A percentile compares a stretch with the other conserved stretches of the same genome.
phyloP scores from a whole-genome alignment of 306 rosid species.

The Dalbergia cochinchinensis region DNA sequence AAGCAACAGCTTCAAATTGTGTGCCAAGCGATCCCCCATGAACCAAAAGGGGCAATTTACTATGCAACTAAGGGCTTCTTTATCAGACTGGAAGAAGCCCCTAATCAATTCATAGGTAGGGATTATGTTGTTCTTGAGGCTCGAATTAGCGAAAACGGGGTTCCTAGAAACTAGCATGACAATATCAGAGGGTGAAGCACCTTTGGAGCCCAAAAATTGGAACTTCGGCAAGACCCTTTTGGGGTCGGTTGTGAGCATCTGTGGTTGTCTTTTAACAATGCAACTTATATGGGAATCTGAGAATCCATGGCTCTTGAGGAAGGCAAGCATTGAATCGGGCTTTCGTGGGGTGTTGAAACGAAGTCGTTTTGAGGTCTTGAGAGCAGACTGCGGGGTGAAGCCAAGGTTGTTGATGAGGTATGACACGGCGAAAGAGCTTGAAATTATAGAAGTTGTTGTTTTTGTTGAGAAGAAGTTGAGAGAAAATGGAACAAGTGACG shows the following conservation, averaged over 20 bases:
- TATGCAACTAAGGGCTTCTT: neutral
- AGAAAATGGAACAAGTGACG: neutral
- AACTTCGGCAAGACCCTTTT: neutral
- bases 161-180: no score
- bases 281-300: neutral
- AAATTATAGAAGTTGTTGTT: neutral
- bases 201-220: slow-evolving; percentile 32
- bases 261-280: neutral
- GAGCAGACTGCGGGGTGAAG: neutral
- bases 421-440: neutral
- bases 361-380: neutral
- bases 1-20: slow-evolving; percentile 25
- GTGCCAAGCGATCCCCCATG: neutral
- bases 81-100: slow-evolving; percentile 25
- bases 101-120: slow-evolving; percentile 28
- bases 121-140: neutral
- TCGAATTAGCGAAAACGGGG: neutral
- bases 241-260: neutral
- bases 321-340: neutral
- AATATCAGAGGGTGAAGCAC: slow-evolving; percentile 11
- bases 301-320: slow-evolving; percentile 8
- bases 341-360: neutral
- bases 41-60: neutral
- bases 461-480: neutral
- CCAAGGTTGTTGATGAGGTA: slow-evolving; percentile 5